Evolutionary conservation across 1,139 yeast species (phyloP).

Genomic region (Candida albicans): DNA sequence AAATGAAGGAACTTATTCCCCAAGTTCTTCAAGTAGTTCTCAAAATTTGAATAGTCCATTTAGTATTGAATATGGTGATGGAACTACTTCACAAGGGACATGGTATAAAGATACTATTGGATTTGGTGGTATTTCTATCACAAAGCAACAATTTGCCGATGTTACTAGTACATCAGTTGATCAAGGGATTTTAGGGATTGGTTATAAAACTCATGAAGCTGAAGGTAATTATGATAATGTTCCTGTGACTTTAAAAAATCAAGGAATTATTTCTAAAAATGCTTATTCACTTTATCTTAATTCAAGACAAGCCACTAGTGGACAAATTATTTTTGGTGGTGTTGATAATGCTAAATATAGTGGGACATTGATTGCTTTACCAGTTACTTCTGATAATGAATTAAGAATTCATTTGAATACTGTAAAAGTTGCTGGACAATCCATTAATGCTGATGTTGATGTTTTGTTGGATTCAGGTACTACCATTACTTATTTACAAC

Average conservation of each 20-base stretch:
- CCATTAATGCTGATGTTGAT: neutral
- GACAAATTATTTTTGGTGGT: constrained; percentile 31
- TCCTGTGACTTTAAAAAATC: constrained; percentile 27
- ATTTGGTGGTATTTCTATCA: constrained; percentile 14
- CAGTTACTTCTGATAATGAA: constrained; percentile 2
- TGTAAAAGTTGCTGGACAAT: neutral
- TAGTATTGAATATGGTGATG: constrained; percentile 14
- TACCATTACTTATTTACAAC: constrained; percentile 29
- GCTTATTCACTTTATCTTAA: constrained; percentile 38
- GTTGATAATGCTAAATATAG: constrained; percentile 26
- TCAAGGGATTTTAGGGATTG: constrained; percentile 22
- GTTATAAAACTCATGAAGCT: constrained; percentile 13
- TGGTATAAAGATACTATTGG: constrained; percentile 51
- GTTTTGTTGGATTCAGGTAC: constrained; percentile 26
- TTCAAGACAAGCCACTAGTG: constrained; percentile 20
- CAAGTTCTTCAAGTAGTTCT: constrained; percentile 7
- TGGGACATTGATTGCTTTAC: constrained; percentile 18
- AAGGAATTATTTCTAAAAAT: constrained; percentile 48
- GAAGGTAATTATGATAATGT: constrained; percentile 29
- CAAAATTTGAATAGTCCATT: constrained; percentile 11
- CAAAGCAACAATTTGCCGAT: constrained; percentile 19
- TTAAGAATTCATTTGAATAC: constrained; percentile 4
- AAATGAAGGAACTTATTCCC: constrained; percentile 8
- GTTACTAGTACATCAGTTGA: constrained; percentile 13
- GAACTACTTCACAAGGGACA: constrained; percentile 40